phyloP scores from a whole-genome alignment of 305 asterid species.

The Rubia balearica region DNA sequence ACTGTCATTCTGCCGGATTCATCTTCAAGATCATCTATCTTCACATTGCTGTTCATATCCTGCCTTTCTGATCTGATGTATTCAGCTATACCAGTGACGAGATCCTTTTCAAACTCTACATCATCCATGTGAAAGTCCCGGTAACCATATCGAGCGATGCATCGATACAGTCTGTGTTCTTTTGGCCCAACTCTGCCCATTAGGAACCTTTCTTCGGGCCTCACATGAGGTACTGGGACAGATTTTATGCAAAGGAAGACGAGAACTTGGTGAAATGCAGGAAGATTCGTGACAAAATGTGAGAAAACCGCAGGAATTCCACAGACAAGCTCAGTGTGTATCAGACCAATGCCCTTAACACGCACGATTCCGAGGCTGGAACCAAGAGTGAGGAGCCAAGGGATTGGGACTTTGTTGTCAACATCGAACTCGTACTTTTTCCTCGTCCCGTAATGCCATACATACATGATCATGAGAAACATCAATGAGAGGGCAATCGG shows the following conservation, averaged over 20 bases:
- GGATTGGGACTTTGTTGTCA: conserved; percentile 71
- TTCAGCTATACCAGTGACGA: conserved; percentile 72
- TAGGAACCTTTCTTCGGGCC: conserved; percentile 74
- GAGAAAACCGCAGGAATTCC: conserved; percentile 90
- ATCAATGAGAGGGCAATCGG: conserved; percentile 61
- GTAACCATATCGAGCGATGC: conserved; percentile 83
- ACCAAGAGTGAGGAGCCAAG: conserved; percentile 71
- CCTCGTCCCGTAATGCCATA: conserved; percentile 76
- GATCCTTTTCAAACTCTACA: conserved; percentile 71
- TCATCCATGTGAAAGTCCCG: conserved; percentile 64
- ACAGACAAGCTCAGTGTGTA: conserved; percentile 81
- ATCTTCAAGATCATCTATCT: conserved; percentile 23
- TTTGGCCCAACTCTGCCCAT: conserved; percentile 84
- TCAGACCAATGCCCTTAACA: conserved; percentile 80
- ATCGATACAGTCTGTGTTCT: conserved; percentile 58
- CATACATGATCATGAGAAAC: conserved; percentile 54
- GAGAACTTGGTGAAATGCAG: conserved; percentile 88
- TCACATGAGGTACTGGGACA: conserved; percentile 84
- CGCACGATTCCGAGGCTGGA: conserved; percentile 77
- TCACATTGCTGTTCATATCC: conserved; percentile 16
- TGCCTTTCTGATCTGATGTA: conserved; percentile 54
- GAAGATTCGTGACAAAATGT: conserved; percentile 79
- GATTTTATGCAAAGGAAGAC: conserved; percentile 67
- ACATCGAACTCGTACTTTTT: conserved; percentile 81
- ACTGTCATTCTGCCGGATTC: conserved; percentile 55